Conservation (phyloP, 1,284 basidiomycete species). For the Ganoderma sinense region DNA sequence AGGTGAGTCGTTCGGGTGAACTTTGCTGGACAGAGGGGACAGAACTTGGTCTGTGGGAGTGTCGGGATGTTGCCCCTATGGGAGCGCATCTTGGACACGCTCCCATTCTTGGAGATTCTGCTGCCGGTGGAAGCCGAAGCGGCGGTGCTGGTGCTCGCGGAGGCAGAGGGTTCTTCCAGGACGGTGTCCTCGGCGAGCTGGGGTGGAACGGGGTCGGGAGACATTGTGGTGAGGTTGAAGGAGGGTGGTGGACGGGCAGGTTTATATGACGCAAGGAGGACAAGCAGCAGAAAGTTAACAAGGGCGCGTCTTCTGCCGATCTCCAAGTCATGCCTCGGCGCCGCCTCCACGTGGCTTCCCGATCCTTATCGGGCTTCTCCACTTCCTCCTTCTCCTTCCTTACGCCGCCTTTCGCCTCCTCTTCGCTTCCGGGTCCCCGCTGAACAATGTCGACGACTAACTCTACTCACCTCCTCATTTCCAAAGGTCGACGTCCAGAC, state of each 20-base stretch:
- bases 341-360: slow-evolving; percentile 6
- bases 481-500: neutral
- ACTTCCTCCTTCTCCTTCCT: neutral
- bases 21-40: slow-evolving; percentile 61
- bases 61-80: slow-evolving; percentile 46
- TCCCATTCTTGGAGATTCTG: slow-evolving; percentile 32
- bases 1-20: slow-evolving; percentile 66
- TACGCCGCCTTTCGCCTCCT: neutral
- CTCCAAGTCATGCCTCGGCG: neutral
- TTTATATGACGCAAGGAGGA: slow-evolving; percentile 9
- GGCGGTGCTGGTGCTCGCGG: neutral
- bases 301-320: neutral
- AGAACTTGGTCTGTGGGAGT: slow-evolving; percentile 57
- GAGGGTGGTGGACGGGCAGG: neutral
- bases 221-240: slow-evolving; percentile 12
- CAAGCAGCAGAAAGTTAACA: neutral
- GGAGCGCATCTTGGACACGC: slow-evolving; percentile 42
- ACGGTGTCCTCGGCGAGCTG: neutral
- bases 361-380: neutral
- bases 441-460: neutral
- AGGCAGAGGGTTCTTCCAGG: slow-evolving; percentile 7
- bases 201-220: slow-evolving; percentile 9
- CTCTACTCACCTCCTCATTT: neutral
- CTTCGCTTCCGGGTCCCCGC: neutral
- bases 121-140: slow-evolving; percentile 18